phyloP scores from a whole-genome alignment of 2,329 filamentous ascomycete genomes.

The Cucurbitaria berberidis region DNA sequence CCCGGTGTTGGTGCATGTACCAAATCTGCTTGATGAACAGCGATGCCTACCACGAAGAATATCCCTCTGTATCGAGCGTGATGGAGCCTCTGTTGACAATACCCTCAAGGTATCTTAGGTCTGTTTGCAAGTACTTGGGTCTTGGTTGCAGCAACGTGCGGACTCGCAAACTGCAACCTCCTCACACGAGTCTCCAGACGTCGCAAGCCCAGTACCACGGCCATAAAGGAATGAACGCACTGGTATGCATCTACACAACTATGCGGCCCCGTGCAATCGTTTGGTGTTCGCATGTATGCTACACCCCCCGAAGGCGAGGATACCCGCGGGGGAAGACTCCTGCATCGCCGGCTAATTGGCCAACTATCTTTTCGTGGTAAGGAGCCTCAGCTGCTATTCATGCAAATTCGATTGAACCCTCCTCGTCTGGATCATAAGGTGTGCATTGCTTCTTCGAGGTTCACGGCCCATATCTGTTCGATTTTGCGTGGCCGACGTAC shows the following conservation, averaged over 20 bases:
- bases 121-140: too few species aligned
- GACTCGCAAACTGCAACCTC: background rate
- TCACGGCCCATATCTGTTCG: background rate
- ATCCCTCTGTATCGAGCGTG: too few species aligned
- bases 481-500: background rate
- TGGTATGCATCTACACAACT: background rate
- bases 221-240: background rate
- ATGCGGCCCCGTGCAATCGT: background rate
- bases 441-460: background rate
- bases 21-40: background rate
- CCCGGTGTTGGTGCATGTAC: background rate
- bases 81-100: too few species aligned
- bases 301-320: background rate
- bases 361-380: background rate
- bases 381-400: background rate
- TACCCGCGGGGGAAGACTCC: background rate
- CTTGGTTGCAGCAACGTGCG: too few species aligned
- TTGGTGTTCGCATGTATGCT: background rate
- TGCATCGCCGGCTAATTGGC: background rate
- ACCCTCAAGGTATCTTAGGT: too few species aligned
- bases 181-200: background rate
- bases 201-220: too few species aligned
- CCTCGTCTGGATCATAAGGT: background rate
- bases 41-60: too few species aligned
- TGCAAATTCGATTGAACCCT: background rate